phyloP scores from a whole-genome alignment of 192 early-diverging fungal species.

The Geosiphon pyriformis region DNA sequence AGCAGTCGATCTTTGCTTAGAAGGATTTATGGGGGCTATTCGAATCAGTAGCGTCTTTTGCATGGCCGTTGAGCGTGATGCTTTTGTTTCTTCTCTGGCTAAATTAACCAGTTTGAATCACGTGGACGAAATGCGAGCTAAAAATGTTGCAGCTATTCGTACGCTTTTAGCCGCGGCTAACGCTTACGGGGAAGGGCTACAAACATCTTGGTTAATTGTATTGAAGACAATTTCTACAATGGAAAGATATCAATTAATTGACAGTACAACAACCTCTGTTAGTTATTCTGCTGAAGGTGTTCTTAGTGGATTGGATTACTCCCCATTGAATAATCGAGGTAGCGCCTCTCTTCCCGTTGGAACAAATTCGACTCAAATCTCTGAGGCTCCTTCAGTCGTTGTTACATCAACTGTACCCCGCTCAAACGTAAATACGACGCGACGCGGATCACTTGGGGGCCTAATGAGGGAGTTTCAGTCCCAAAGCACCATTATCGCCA shows the following conservation, averaged over 20 bases:
- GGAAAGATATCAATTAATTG: conserved; percentile 79
- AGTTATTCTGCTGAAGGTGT: conserved; percentile 31
- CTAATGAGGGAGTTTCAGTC: conserved; percentile 58
- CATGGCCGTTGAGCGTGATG: conserved; percentile 85
- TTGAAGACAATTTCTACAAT: conserved; percentile 80
- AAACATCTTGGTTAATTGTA: conserved; percentile 74
- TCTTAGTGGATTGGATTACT: conserved; percentile 41
- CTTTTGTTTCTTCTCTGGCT: conserved; percentile 84
- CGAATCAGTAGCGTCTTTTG: conserved; percentile 74
- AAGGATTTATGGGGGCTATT: conserved; percentile 76
- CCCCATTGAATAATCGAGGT: conserved; percentile 22
- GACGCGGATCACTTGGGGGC: conserved; percentile 32
- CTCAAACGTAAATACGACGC: conserved; percentile 28
- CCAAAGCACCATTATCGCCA: conserved; percentile 76
- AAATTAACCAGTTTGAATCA: conserved; percentile 83
- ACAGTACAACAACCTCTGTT: conserved; percentile 37
- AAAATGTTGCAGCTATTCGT: conserved; percentile 86
- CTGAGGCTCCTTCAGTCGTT: not conserved
- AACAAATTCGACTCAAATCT: not conserved
- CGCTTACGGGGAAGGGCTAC: conserved; percentile 57
- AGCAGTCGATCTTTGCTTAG: conserved; percentile 66
- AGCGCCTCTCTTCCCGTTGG: not conserved
- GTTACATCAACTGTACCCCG: no score
- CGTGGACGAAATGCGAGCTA: conserved; percentile 77
- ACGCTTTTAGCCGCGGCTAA: conserved; percentile 73